Evolutionary conservation across 352 stramenopile species (phyloP), one percentile per base, ranked within the genome.

Genomic region (Thraustochytrium striatum): DNA sequence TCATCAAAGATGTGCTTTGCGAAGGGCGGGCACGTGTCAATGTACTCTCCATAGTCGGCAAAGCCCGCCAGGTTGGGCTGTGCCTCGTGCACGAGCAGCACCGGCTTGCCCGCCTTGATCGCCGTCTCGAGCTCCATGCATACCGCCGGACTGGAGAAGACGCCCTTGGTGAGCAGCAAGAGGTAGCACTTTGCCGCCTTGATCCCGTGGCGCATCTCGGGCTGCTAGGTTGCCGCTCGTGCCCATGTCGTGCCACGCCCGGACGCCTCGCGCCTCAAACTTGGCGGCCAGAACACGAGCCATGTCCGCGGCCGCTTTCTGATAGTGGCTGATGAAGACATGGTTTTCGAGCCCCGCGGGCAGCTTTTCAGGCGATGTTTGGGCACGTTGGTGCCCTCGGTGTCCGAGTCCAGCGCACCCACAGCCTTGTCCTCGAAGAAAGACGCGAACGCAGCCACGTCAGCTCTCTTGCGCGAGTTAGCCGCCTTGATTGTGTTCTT

Each of bases 241-340:
- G 19, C 9, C 7, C 57, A 79, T 9, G 79, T 80, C 70, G 28
- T 57, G 79, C 70, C 70, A 80, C 11, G 36, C 41, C 16, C 57
- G 21, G 19, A 72, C 21, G 16, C 70, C 58, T 5, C 47, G 70
- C 38, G 72, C n/a, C 13, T 47, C 0, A 16, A 80, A 32, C 57
- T 62, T 7, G 7, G 79, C 38, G 36, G 53, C 79, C 9, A 80
- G 58, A n/a, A 59, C 1, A 7, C 28, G 33, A 16, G 79, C 70
- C 19, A 39, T 25, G 47, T 80, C 70, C 11, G 33, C 70, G 21
- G 32, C 70, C 25, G 70, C n/a, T 16, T 13, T 61, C 57, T 80
- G 70, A 30, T 80, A 79, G 58, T 80, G 58, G 25, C 53, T 75
- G 33, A 80, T 53, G 36, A 80, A 80, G 21, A 69, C 39, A 35